These are phyloP conservation scores for Fraxinus xanthoxyloides DNA, from an alignment of 305 asterid species.

Conservation along the genomic window DNA sequence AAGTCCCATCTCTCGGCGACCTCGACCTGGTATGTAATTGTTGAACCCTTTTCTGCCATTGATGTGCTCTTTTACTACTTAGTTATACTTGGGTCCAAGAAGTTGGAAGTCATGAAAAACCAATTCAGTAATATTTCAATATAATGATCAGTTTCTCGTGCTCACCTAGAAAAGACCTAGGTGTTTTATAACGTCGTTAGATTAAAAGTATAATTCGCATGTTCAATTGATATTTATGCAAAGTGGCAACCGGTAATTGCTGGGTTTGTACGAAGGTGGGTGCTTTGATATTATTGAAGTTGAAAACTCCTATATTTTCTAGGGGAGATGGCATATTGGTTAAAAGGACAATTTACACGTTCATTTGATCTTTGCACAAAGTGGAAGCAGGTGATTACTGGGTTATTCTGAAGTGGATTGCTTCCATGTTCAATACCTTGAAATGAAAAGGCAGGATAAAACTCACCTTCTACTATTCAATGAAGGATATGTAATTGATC, in stretches of 20 bases:
- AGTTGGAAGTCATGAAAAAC: constrained; percentile 1
- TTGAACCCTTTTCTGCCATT: background rate
- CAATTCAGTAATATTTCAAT: background rate
- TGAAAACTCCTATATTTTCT: background rate
- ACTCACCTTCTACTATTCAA: background rate
- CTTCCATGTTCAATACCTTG: background rate
- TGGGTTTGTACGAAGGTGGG: background rate
- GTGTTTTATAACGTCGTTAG: background rate
- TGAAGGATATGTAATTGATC: background rate
- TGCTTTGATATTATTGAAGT: background rate
- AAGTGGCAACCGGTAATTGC: background rate
- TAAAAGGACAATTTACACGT: background rate
- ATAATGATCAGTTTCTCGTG: background rate
- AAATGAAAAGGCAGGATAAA: background rate
- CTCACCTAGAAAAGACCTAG: background rate
- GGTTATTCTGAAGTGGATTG: background rate
- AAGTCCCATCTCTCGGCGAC: constrained; percentile 30
- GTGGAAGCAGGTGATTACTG: background rate
- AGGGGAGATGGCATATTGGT: background rate
- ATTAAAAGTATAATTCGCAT: background rate
- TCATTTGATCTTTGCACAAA: background rate
- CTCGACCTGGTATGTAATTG: constrained; percentile 36
- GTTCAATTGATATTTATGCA: background rate
- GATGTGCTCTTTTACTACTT: background rate
- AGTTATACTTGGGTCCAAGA: background rate